phyloP scores from a whole-genome alignment of 495 filamentous ascomycete species.

The Umbilicaria muhlenbergii region DNA sequence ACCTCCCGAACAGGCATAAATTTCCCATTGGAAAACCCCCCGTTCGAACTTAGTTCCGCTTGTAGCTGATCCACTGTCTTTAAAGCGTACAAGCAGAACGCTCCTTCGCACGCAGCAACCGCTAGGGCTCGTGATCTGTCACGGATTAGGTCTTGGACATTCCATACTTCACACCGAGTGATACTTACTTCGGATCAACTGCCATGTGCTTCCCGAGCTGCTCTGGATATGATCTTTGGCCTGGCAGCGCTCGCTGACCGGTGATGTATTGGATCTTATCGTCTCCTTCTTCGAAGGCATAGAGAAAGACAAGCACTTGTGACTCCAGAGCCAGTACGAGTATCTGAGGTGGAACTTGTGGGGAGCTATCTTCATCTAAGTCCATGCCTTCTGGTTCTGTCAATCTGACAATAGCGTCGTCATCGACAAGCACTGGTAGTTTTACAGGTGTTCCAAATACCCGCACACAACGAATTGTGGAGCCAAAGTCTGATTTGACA shows the following conservation, averaged over 20 bases:
- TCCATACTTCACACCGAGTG: too few species aligned
- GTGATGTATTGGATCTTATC: conserved; percentile 42
- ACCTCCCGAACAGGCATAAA: conserved; percentile 15
- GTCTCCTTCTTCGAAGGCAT: conserved; percentile 29
- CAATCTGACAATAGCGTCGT: conserved; percentile 12
- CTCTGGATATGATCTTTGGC: conserved; percentile 35
- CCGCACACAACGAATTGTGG: conserved; percentile 33
- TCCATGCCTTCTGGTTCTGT: conserved; percentile 1
- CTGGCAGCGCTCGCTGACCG: conserved; percentile 38
- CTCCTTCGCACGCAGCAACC: conserved; percentile 41
- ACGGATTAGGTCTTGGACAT: conserved; percentile 5
- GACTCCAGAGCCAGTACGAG: conserved; percentile 56
- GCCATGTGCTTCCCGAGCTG: conserved; percentile 64
- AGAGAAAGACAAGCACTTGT: conserved; percentile 58
- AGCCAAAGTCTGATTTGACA: conserved; percentile 59
- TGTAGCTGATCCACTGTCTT: conserved; percentile 32
- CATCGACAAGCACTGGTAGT: conserved; percentile 22
- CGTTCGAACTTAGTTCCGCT: conserved; percentile 5
- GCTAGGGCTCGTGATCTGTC: conserved; percentile 48
- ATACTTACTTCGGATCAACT: conserved; percentile 55
- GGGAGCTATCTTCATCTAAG: background rate
- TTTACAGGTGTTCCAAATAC: conserved; percentile 11
- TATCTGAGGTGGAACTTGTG: conserved; percentile 52
- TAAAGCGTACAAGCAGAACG: conserved; percentile 47
- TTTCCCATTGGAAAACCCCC: background rate